Percentiles rank a stretch among this genome's conserved stretches.
Evolutionary conservation across 2,329 filamentous ascomycete species (phyloP).

Genomic region (Stachybotrys chartarum): DNA sequence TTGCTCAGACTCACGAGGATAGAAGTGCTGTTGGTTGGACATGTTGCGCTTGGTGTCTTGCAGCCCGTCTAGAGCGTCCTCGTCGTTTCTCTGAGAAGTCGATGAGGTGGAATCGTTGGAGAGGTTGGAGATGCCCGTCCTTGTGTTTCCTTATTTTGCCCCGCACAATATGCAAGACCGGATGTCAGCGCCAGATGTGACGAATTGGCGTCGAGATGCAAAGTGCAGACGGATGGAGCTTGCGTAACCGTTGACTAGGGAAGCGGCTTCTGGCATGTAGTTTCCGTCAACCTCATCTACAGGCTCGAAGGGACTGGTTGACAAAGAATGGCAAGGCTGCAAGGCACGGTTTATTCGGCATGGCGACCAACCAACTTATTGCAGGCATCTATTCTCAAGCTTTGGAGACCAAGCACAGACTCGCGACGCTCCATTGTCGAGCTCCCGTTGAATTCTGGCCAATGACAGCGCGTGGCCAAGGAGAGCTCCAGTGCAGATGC

Average conservation of each 20-base stretch:
- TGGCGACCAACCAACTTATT: neutral
- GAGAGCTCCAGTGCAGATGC: neutral
- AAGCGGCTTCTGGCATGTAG: too few species aligned
- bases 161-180: neutral
- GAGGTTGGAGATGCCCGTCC: neutral
- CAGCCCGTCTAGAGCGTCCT: neutral
- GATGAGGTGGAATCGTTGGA: too few species aligned
- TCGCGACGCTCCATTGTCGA: neutral
- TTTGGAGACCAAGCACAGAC: neutral
- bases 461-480: neutral
- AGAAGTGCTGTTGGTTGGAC: constrained; percentile 35
- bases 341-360: neutral
- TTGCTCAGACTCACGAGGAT: constrained; percentile 16
- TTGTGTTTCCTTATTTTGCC: neutral
- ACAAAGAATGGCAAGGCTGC: too few species aligned
- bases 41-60: constrained; percentile 15
- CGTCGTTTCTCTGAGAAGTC: neutral
- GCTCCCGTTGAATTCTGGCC: neutral
- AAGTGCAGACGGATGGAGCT: neutral
- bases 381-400: neutral
- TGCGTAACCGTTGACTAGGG: neutral
- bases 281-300: too few species aligned
- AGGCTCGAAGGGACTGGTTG: too few species aligned
- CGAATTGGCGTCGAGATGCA: neutral
- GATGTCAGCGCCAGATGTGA: neutral